phyloP scores from a whole-genome alignment of 1,284 basidiomycete species.

The Fomitopsis palustris region DNA sequence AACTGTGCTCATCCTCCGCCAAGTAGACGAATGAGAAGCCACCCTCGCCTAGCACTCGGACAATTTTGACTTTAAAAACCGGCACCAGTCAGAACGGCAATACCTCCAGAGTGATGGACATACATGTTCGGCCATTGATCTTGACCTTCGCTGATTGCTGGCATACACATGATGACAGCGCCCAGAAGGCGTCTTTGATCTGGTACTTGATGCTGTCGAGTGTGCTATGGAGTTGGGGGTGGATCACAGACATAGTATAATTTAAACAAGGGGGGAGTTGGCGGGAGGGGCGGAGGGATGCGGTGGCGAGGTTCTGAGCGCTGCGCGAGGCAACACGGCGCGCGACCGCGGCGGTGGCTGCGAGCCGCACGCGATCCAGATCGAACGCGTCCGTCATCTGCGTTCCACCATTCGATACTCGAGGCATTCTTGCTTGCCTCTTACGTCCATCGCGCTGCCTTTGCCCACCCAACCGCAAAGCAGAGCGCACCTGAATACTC shows the following conservation, averaged over 20 bases:
- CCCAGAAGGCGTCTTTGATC: conserved; percentile 76
- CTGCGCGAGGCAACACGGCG: neutral
- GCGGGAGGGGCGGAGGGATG: neutral
- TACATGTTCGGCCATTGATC: conserved; percentile 90
- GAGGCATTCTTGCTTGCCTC: neutral
- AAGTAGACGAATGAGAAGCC: conserved; percentile 95
- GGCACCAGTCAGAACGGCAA: neutral
- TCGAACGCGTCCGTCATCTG: neutral
- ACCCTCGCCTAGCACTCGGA: conserved; percentile 90
- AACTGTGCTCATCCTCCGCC: conserved; percentile 82
- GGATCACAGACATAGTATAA: conserved; percentile 2
- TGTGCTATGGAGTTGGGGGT: conserved; percentile 28
- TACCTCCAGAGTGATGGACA: conserved; percentile 29
- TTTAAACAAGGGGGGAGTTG: neutral
- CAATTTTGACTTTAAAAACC: conserved; percentile 65
- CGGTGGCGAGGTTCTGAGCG: neutral
- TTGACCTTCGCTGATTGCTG: conserved; percentile 82
- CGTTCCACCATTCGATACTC: neutral
- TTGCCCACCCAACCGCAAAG: neutral
- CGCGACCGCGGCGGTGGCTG: neutral
- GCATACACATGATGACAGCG: conserved; percentile 76
- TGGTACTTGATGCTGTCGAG: conserved; percentile 69
- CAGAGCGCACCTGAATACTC: too few relatives aligned
- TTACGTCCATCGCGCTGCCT: neutral
- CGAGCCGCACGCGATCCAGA: neutral